phyloP scores from a whole-genome alignment of 2,329 filamentous ascomycete species.

The Fusarium hainanense region DNA sequence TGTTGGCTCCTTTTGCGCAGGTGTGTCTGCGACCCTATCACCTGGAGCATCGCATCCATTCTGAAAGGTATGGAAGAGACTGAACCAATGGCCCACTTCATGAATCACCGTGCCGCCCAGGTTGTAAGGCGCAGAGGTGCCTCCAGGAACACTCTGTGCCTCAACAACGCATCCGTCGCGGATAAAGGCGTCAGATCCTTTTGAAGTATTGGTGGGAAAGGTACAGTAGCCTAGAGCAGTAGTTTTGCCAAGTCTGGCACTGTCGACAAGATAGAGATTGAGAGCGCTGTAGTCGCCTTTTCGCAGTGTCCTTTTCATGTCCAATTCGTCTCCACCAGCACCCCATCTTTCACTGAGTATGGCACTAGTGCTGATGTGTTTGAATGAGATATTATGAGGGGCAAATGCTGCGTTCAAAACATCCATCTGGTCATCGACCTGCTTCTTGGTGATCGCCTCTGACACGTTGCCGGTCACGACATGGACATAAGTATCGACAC shows the following conservation, averaged over 20 bases:
- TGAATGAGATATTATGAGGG: constrained; percentile 1
- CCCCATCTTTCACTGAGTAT: background rate
- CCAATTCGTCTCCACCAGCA: background rate
- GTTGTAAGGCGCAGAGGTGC: background rate
- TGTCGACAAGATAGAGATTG: constrained; percentile 1
- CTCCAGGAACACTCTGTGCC: constrained; percentile 1
- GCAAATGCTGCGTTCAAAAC: background rate
- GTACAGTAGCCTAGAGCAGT: background rate
- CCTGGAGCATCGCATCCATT: background rate
- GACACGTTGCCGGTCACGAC: no score
- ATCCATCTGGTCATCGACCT: background rate
- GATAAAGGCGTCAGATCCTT: background rate
- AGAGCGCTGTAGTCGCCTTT: constrained; percentile 1
- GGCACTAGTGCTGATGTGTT: background rate
- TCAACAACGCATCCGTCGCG: background rate
- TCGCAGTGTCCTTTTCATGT: background rate
- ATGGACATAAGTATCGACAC: no score
- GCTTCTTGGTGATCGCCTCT: background rate
- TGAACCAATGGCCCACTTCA: constrained; percentile 11
- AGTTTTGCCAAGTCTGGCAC: background rate
- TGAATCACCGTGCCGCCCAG: background rate
- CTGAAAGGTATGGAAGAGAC: background rate
- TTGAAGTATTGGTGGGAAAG: background rate
- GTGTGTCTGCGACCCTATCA: background rate
- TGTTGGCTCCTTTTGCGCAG: background rate